phyloP scores from a whole-genome alignment of 768 basidiomycete species.

The Hortiboletus flavorubellus region DNA sequence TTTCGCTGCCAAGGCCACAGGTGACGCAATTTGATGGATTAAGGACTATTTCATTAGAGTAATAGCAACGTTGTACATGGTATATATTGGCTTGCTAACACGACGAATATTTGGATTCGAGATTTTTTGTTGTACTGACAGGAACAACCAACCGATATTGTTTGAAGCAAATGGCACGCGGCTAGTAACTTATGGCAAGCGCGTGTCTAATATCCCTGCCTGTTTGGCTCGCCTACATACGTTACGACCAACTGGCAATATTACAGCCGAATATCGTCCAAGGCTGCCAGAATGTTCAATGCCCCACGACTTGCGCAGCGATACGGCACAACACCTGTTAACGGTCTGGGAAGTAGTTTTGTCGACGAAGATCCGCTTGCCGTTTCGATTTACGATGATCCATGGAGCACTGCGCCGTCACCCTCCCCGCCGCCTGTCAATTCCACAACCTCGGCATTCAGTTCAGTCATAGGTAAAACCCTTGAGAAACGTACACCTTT shows the following conservation, averaged over 20 bases:
- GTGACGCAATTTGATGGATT: constrained; percentile 31
- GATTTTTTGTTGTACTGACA: background rate
- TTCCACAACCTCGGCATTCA: constrained; percentile 51
- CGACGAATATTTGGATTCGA: background rate
- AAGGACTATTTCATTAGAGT: constrained; percentile 10
- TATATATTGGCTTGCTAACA: constrained; percentile 18
- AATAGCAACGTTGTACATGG: constrained; percentile 19
- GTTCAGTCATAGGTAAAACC: constrained; percentile 61
- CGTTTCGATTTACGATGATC: constrained; percentile 75
- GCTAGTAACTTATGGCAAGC: background rate
- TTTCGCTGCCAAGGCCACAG: constrained; percentile 71
- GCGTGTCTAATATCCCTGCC: background rate
- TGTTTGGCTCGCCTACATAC: constrained; percentile 10
- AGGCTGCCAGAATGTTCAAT: constrained; percentile 66
- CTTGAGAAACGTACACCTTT: background rate
- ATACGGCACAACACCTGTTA: constrained; percentile 54
- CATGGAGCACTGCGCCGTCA: constrained; percentile 74
- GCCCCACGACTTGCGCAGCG: constrained; percentile 71
- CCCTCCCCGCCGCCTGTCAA: constrained; percentile 64
- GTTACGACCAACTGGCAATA: constrained; percentile 6
- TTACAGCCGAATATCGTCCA: constrained; percentile 9
- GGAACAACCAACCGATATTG: background rate
- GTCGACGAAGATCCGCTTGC: constrained; percentile 76
- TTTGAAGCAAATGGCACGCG: constrained; percentile 6
- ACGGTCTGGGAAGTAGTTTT: constrained; percentile 66